Evolutionary conservation across 2,329 filamentous ascomycete genomes (phyloP), one percentile per base, ranked within the genome.

Genomic region (Verticillium nubilum): DNA sequence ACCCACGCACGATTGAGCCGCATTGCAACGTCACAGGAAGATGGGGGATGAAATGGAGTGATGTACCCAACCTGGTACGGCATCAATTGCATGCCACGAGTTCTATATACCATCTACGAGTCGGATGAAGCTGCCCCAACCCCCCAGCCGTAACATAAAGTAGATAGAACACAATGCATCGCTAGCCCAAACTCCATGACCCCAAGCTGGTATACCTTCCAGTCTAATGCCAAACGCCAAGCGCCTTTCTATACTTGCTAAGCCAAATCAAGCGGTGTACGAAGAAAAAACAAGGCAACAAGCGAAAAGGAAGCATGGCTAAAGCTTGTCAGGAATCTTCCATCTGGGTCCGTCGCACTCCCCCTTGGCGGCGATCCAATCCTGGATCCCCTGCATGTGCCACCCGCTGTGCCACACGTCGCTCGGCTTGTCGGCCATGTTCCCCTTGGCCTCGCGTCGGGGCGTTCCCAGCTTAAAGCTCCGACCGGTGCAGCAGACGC

Each of bases 391-490:
- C 57, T 76, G 70, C 33, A 78, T 64, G 60, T 80, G 74, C 78
- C 78, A 80, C 1, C 78, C 78, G 55, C 77, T 79, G 61, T 63
- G 66, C 71, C 73, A 76, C 35, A 67, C 72, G 12, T 67, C 68
- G 50, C 70, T 70, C 7, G 67, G 67, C 25, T 52, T 52, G 56
- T 57, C 56, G 15, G 9, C 12, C 26, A 26, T 19, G 37, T 57
- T 52, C 17, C 37, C 56, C 25, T 69, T 68, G 33, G 68, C 64
- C n/a, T 68, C 66, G 10, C 62, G 66, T 29, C 67, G 72, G 10
- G 78, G 77, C 35, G 70, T 67, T 28, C 78, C 78, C 4, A 79
- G 68, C 65, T 76, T 77, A 67, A 80, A 79, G 63, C 73, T 77
- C 59, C 67, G 72, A 58, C 72, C 64, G 1, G 75, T 76, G 63